Percentiles rank a stretch among this genome's conserved stretches.
These are phyloP conservation scores for Conringia planisiliqua DNA, from an alignment of 345 rosid species.

Conservation along the genomic window DNA sequence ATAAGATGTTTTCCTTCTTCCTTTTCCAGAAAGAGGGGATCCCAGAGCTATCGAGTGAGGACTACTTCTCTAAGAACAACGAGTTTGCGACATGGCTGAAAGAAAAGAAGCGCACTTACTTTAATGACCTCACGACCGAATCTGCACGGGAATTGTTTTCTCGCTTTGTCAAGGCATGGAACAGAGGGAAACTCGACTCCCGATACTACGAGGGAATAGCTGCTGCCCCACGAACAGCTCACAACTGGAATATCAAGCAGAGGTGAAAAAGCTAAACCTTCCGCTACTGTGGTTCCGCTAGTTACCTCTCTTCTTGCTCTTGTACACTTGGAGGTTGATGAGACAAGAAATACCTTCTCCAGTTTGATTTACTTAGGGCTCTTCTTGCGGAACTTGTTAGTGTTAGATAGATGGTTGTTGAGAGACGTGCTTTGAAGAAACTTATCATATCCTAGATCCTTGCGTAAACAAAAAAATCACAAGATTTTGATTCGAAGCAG, in stretches of 20 bases:
- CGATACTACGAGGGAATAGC: constrained; percentile 78
- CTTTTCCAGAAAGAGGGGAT: constrained; percentile 49
- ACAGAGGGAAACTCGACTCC: constrained; percentile 64
- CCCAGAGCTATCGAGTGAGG: constrained; percentile 66
- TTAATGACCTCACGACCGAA: constrained; percentile 80
- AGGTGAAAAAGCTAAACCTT: constrained; percentile 10
- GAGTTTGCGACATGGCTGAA: constrained; percentile 91
- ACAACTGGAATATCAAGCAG: constrained; percentile 72
- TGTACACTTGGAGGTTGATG: constrained; percentile 1
- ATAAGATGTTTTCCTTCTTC: neutral
- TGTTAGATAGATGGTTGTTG: neutral
- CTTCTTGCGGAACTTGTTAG: constrained; percentile 14
- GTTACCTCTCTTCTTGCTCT: neutral
- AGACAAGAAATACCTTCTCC: neutral
- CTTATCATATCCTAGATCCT: neutral
- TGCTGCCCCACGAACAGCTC: constrained; percentile 72
- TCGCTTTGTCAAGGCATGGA: constrained; percentile 73
- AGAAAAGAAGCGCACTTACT: constrained; percentile 71
- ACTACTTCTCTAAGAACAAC: constrained; percentile 84
- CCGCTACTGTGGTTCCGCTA: neutral
- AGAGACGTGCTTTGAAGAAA: neutral
- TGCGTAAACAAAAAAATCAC: neutral
- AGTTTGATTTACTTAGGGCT: neutral
- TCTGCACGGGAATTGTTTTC: constrained; percentile 61
- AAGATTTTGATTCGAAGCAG: too few species aligned